phyloP scores from a whole-genome alignment of 2,329 filamentous ascomycete genomes.

The Volutella citrinella region DNA sequence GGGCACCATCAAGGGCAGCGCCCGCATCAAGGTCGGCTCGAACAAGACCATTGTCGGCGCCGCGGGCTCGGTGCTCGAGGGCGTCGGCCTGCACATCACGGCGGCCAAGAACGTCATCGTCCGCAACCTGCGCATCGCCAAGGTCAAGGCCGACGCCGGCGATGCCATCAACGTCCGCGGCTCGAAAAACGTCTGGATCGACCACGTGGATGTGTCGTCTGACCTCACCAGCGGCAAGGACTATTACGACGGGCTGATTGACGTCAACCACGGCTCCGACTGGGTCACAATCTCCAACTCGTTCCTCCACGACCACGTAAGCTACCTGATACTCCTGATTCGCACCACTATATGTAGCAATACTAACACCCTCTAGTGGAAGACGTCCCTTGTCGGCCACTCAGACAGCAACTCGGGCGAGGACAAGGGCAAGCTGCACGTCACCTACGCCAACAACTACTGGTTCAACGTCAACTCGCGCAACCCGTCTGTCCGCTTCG shows the following conservation, averaged over 20 bases:
- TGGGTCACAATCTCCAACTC: conserved; percentile 49
- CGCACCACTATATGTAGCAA: too few relatives aligned
- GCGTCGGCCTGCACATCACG: conserved; percentile 52
- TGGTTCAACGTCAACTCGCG: conserved; percentile 53
- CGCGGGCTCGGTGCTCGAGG: conserved; percentile 35
- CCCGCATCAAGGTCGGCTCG: conserved; percentile 38
- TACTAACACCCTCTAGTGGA: too few relatives aligned
- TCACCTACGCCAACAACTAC: conserved; percentile 67
- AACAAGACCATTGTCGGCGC: conserved; percentile 46
- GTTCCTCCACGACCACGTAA: conserved; percentile 33
- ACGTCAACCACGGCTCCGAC: conserved; percentile 61
- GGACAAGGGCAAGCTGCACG: conserved; percentile 59
- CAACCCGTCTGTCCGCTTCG: conserved; percentile 49
- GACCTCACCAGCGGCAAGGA: conserved; percentile 62
- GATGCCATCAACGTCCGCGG: conserved; percentile 59
- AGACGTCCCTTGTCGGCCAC: conserved; percentile 59
- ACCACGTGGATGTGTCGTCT: conserved; percentile 64
- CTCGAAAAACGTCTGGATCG: conserved; percentile 62
- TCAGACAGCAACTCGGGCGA: conserved; percentile 55
- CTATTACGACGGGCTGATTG: conserved; percentile 66
- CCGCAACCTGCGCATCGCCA: conserved; percentile 58
- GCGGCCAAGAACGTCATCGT: conserved; percentile 57
- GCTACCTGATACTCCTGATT: too few relatives aligned
- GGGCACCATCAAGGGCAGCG: conserved; percentile 37
- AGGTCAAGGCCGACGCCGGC: conserved; percentile 52